A percentile compares a stretch with the other conserved stretches of the same genome.
Conservation (phyloP, 2,329 filamentous ascomycete genomes). For the Blastomyces silverae region DNA sequence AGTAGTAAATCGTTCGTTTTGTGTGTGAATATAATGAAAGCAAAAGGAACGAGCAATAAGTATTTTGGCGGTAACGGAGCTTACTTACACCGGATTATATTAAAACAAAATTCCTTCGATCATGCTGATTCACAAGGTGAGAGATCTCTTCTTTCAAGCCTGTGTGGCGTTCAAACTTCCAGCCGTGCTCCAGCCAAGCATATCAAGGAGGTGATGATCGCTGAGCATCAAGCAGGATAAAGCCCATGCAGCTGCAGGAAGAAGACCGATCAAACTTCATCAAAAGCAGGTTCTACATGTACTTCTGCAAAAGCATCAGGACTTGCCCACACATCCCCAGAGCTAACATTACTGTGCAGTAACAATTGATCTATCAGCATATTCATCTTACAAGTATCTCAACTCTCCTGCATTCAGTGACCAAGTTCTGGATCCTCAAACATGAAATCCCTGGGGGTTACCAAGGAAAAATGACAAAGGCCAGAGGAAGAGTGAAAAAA, state of each 20-base stretch:
- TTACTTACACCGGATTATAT: too few relatives aligned
- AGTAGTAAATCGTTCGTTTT: not conserved
- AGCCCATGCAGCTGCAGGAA: not conserved
- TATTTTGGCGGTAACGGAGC: not conserved
- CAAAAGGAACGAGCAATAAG: not conserved
- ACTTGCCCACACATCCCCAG: not conserved
- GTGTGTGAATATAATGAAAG: not conserved
- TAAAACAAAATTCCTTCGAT: too few relatives aligned
- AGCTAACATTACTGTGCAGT: not conserved
- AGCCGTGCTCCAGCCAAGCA: not conserved
- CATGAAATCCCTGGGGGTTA: not conserved
- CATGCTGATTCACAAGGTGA: not conserved
- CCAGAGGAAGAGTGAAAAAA: not conserved
- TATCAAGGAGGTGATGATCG: not conserved
- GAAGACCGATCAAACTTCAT: not conserved
- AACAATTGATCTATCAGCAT: not conserved
- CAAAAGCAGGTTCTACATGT: not conserved
- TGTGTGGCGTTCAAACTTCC: not conserved
- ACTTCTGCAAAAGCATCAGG: not conserved
- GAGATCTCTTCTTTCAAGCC: not conserved
- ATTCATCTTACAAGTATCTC: not conserved
- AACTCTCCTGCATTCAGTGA: not conserved
- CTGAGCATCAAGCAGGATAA: not conserved
- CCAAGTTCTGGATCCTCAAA: not conserved
- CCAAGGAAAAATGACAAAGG: not conserved